Evolutionary conservation across 148 eudicot genomes (phyloP).

Genomic region (Rhododendron williamsianum): DNA sequence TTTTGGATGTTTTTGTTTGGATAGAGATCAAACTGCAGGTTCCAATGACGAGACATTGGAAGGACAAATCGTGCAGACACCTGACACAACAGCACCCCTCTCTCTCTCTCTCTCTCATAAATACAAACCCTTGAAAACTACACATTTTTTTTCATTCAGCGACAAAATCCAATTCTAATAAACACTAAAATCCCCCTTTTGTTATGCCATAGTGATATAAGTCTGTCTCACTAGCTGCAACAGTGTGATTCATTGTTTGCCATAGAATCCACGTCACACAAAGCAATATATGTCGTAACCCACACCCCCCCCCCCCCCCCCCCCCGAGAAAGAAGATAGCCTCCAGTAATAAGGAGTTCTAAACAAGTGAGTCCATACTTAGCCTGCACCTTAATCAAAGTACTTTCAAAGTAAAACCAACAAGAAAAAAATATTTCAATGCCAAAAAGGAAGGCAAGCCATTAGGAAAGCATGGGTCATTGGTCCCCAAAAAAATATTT

Average conservation of each 20-base stretch:
- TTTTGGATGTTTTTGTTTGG: not conserved
- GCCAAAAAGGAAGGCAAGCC: not conserved
- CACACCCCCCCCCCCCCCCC: too few species aligned
- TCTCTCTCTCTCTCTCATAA: too few species aligned
- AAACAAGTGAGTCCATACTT: not conserved
- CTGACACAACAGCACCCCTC: not conserved
- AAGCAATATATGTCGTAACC: too few species aligned
- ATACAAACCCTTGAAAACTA: not conserved
- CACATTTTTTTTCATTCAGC: not conserved
- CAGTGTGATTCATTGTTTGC: not conserved
- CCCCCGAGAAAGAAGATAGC: not conserved
- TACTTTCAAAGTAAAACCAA: not conserved
- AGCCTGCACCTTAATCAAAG: not conserved
- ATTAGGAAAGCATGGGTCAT: not conserved
- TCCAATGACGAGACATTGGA: not conserved
- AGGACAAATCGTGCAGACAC: not conserved
- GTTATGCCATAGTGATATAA: not conserved
- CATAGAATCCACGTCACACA: not conserved
- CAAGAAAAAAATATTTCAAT: not conserved
- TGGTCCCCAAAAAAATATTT: constrained; percentile 7
- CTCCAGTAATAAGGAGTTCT: not conserved
- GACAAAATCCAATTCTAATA: not conserved
- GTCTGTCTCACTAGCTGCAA: not conserved
- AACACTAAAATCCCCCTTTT: not conserved
- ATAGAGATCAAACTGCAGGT: not conserved